These are phyloP conservation scores for Seiridium unicorne DNA, from an alignment of 2,329 filamentous ascomycete genomes.

Conservation along the genomic window DNA sequence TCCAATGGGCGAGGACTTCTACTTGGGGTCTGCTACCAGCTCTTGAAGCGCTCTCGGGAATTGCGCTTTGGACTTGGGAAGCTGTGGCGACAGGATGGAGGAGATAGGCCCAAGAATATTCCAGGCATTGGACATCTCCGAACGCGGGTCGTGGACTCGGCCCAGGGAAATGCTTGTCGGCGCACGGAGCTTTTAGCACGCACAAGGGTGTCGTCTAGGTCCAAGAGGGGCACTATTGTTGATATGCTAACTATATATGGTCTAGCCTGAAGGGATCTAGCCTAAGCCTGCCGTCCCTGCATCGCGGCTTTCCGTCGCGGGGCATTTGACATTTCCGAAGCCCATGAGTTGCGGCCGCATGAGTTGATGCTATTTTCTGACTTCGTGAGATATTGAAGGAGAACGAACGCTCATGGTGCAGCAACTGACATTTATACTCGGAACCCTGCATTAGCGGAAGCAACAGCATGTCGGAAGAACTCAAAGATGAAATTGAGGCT, in stretches of 20 bases:
- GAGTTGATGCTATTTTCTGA: neutral
- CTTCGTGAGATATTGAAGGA: too few relatives aligned
- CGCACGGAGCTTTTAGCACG: neutral
- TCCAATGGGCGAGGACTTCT: too few relatives aligned
- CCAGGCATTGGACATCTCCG: neutral
- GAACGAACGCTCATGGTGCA: too few relatives aligned
- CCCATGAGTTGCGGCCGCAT: neutral
- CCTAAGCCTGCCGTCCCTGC: neutral
- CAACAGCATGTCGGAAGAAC: constrained; percentile 51
- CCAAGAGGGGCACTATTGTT: neutral
- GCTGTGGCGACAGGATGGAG: neutral
- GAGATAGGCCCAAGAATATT: constrained; percentile 1
- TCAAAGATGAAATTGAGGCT: constrained; percentile 73
- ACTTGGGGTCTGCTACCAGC: neutral
- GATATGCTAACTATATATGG: neutral
- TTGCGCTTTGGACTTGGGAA: neutral
- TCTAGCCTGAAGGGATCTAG: neutral
- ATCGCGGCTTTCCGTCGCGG: neutral
- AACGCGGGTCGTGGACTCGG: constrained; percentile 2
- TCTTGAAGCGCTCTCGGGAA: neutral
- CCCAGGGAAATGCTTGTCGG: constrained; percentile 3
- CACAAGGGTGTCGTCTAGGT: neutral
- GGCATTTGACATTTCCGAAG: neutral
- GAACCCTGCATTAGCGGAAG: neutral
- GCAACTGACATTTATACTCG: neutral